Base-by-base conservation (phyloP, 108 stramenopile species). In the Conticribra weissflogii region DNA sequence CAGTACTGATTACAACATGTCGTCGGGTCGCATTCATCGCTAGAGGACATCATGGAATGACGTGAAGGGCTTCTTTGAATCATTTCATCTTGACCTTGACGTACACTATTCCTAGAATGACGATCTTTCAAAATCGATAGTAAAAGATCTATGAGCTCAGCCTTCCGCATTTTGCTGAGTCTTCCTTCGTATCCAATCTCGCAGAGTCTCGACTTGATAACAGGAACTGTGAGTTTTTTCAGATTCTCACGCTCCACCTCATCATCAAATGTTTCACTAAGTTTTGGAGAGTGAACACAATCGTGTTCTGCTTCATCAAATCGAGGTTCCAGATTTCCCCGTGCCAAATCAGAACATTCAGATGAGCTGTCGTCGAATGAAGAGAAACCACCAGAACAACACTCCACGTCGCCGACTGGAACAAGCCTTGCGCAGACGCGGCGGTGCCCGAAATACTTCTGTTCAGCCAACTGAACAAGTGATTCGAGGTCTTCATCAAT, bases 201-300 rank as follows among this genome's bases (percentile, higher is more conserved):
- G 9, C 48, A 19, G 1, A 91, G 70, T 18, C 63, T 61, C 54
- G 83, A 82, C 55, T 88, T 87, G 29, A 91, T 60, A 70, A 54
- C 61, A 28, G 83, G 74, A 36, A 91, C 86, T 1, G 90, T 91
- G 58, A 91, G 60, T 59, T 87, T 90, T 27, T 60, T 72, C 16
- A 85, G 59, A n/a, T 59, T 45, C 29, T 56, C 45, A 49, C 47
- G 31, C 54, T 63, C 71, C 0, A 19, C 52, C 14, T 62, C 66
- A 45, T 63, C 55, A 50, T 66, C 70, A 29, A 66, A 68, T 53
- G 34, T 15, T 21, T 53, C 53, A 28, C n/a, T n/a, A n/a, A n/a
- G n/a, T n/a, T n/a, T n/a, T n/a, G n/a, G n/a, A n/a, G n/a, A n/a
- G n/a, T n/a, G n/a, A n/a, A 22, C 15, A 29, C 36, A 34, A 3